phyloP scores from a whole-genome alignment of 2,329 filamentous ascomycete genomes.

The Macrophomina phaseolina region DNA sequence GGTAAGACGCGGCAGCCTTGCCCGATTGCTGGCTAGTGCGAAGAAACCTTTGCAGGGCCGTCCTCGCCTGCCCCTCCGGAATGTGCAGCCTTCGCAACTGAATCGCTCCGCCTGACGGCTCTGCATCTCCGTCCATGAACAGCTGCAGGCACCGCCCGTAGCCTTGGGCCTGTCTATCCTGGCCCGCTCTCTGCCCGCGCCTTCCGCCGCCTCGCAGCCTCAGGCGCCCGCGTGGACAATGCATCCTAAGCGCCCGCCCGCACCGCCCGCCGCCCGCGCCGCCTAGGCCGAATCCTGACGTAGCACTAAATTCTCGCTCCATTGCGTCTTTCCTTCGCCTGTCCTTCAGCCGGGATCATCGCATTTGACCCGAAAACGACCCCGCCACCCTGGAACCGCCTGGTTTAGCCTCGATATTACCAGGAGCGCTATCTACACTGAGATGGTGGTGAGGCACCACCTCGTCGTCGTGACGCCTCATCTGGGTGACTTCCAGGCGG shows the following conservation, averaged over 20 bases:
- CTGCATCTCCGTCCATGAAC: not conserved
- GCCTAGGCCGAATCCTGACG: constrained; percentile 9
- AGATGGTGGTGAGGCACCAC: not conserved
- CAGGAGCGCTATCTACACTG: not conserved
- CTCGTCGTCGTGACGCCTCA: not conserved
- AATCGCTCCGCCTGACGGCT: not conserved
- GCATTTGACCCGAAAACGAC: not conserved
- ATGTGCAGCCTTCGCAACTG: constrained; percentile 14
- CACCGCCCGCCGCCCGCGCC: constrained; percentile 4
- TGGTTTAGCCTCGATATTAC: not conserved
- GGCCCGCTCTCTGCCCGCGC: not conserved
- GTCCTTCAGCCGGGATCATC: constrained; percentile 2
- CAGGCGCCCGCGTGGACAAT: constrained; percentile 4
- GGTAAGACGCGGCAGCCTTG: constrained; percentile 22
- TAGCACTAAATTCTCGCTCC: not conserved
- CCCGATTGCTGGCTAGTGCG: constrained; percentile 24
- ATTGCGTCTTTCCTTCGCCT: constrained; percentile 2
- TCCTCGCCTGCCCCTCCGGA: constrained; percentile 21
- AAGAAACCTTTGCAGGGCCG: constrained; percentile 24
- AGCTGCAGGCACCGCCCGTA: constrained; percentile 20
- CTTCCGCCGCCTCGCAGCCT: not conserved
- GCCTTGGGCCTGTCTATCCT: constrained; percentile 5
- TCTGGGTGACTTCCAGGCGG: not conserved
- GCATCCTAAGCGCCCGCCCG: constrained; percentile 8
- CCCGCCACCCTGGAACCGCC: not conserved